Evolutionary conservation across 768 basidiomycete species (phyloP).

Genomic region (Suillus bovinus): DNA sequence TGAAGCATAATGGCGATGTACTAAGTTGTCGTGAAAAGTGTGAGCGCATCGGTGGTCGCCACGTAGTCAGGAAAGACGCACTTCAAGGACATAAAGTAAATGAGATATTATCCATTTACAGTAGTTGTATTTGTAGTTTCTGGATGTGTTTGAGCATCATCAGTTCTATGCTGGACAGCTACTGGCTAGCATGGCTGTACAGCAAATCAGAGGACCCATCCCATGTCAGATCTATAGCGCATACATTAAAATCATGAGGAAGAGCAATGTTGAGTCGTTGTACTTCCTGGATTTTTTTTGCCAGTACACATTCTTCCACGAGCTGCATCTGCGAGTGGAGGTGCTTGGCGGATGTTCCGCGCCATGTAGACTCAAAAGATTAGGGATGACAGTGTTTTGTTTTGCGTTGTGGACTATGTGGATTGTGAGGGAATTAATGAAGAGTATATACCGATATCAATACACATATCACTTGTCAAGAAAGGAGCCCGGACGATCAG

Average conservation of each 20-base stretch:
- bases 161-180: background rate
- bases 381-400: constrained; percentile 6
- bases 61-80: constrained; percentile 38
- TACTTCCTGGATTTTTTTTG: constrained; percentile 13
- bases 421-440: constrained; percentile 3
- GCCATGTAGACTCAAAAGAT: constrained; percentile 1
- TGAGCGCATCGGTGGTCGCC: background rate
- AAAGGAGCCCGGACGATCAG: background rate
- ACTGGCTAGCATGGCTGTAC: constrained; percentile 46
- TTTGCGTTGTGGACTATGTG: constrained; percentile 4
- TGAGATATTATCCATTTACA: background rate
- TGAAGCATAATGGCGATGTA: background rate
- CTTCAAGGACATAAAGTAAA: constrained; percentile 50
- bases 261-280: constrained; percentile 49
- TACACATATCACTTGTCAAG: background rate
- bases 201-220: constrained; percentile 50
- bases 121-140: background rate
- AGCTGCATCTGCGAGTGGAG: constrained; percentile 12
- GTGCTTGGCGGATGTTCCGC: constrained; percentile 8
- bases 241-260: constrained; percentile 50
- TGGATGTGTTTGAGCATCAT: constrained; percentile 9
- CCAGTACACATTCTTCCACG: constrained; percentile 20
- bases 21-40: background rate
- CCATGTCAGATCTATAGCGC: constrained; percentile 56
- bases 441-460: background rate